These are phyloP conservation scores for Hanseniaspora thailandica DNA, from an alignment of 805 yeast genomes.

Conservation along the genomic window DNA sequence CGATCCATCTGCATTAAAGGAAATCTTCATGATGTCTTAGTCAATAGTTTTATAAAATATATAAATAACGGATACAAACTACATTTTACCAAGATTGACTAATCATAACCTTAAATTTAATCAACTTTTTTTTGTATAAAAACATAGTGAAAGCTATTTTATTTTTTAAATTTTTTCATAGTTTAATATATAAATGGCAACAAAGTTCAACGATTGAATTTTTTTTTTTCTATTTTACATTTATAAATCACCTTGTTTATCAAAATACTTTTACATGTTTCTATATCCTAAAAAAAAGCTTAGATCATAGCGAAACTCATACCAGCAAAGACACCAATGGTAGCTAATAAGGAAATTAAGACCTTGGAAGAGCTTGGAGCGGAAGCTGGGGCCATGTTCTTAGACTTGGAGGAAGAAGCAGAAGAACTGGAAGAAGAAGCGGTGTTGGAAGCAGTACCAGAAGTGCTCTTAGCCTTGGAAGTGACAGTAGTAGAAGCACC, in stretches of 20 bases:
- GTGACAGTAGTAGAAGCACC: constrained; percentile 18
- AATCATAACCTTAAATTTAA: too few species aligned
- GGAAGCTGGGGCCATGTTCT: constrained; percentile 22
- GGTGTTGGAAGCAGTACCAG: constrained; percentile 15
- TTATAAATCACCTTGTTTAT: not conserved
- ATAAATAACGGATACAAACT: not conserved
- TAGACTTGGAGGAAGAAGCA: constrained; percentile 21
- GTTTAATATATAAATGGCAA: not conserved
- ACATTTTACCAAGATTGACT: not conserved
- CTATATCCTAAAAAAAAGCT: not conserved
- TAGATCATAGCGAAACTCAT: constrained; percentile 31
- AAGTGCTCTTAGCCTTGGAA: constrained; percentile 16
- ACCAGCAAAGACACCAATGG: constrained; percentile 31
- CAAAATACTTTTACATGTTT: not conserved
- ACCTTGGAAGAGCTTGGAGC: constrained; percentile 26
- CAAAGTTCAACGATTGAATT: not conserved
- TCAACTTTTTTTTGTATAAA: too few species aligned
- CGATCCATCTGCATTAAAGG: constrained; percentile 81
- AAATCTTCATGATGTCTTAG: constrained; percentile 76
- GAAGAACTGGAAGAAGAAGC: constrained; percentile 16
- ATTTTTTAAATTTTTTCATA: too few species aligned
- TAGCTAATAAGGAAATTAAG: constrained; percentile 26
- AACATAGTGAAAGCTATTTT: too few species aligned
- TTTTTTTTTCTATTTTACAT: not conserved
- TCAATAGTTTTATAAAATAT: too few species aligned